phyloP scores from a whole-genome alignment of 768 basidiomycete genomes.

The Kwoniella botswanensis region DNA sequence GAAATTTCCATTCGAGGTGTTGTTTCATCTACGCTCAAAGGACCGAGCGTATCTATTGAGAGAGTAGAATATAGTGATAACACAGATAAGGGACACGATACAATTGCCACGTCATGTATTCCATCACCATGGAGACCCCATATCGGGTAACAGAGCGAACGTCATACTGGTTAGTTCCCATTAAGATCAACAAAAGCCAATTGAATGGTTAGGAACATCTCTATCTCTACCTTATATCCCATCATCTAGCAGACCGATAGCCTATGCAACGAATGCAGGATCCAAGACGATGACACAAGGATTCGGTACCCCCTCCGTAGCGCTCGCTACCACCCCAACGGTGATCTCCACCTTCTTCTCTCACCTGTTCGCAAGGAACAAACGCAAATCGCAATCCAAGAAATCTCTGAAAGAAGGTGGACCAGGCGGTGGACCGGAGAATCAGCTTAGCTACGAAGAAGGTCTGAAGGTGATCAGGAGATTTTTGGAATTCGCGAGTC shows the following conservation, averaged over 20 bases:
- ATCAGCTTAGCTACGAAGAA: conserved; percentile 57
- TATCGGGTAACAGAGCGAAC: neutral
- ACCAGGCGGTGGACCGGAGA: conserved; percentile 42
- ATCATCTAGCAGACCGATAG: neutral
- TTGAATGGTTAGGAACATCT: neutral
- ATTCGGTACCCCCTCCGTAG: conserved; percentile 41
- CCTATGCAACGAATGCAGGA: neutral
- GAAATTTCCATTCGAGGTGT: neutral
- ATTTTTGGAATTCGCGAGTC: conserved; percentile 56
- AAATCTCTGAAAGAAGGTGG: conserved; percentile 44
- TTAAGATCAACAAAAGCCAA: neutral
- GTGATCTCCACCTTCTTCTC: conserved; percentile 55
- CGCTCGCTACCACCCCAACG: conserved; percentile 51
- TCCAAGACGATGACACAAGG: conserved; percentile 20
- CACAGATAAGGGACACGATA: conserved; percentile 1
- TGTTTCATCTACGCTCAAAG: neutral
- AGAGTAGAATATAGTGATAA: neutral
- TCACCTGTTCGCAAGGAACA: conserved; percentile 45
- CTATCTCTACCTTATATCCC: neutral
- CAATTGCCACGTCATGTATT: conserved; percentile 5
- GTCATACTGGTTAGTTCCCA: neutral
- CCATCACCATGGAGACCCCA: neutral
- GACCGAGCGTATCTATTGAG: conserved; percentile 11
- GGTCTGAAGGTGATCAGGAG: conserved; percentile 55
- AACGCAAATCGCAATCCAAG: conserved; percentile 30